Base-by-base conservation (phyloP, 352 stramenopile species). In the Globisporangium parvum region DNA sequence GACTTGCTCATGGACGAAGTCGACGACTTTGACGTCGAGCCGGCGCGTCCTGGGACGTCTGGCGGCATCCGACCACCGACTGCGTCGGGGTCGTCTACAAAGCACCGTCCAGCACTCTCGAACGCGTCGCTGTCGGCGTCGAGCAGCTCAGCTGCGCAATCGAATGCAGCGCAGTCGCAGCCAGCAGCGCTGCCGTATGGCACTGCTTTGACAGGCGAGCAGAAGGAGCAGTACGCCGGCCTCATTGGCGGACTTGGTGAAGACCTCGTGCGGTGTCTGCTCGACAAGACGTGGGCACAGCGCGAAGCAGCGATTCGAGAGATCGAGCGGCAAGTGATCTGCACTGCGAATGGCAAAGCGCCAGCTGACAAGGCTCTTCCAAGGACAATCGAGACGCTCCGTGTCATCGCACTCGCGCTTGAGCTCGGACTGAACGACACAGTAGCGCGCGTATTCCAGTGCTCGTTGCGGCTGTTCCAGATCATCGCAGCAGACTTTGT, bases 1-100 rank as follows among this genome's bases (percentile, higher is more conserved):
- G 84, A 91, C 65, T 70, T 92, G 62, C 66, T 93, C 9, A 90
- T 91, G 80, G 84, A 91, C 37, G 84, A 93, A 58, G 65, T 93
- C 0, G 83, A 93, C 20, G 83, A 93, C 47, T 93, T 91, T 62
- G 80, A 91, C 1, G 65, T 86, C 10, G 67, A 80, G 17, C 42
- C 66, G 0, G 17, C 60, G 49, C 66, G 83, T 42, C 83, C 79
- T 18, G 74, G 76, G 0, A 91, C 82, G 0, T 84, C 76, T 3
- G 62, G 75, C 18, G 62, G 66, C 0, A 61, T 87, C 54, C 75
- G 83, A 17, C 80, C 78, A 11, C 79, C 73, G 12, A 93, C 80
- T 0, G 80, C 83, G 0, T 90, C 80, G 2, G 80, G 71, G 3
- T 93, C 83, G 0, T 87, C 80, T 0, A 93, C 83, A 0, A 93